phyloP scores from a whole-genome alignment of 305 asterid species.

The Solanum aculeatissimum region DNA sequence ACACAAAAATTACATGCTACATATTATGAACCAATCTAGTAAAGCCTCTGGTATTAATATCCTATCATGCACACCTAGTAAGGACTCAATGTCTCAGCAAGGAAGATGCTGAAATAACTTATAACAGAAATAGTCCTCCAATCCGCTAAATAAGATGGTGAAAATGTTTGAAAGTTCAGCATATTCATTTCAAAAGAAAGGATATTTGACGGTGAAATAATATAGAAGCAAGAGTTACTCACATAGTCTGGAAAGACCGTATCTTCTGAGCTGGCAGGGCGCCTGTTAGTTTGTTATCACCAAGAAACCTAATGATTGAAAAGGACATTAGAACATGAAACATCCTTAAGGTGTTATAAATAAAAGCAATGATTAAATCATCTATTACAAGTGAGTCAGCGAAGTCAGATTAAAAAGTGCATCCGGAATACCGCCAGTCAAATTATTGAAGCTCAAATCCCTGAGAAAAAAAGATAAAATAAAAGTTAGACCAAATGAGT shows the following conservation, averaged over 20 bases:
- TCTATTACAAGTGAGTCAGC: slow-evolving; percentile 44
- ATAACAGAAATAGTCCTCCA: not conserved
- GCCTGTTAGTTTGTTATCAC: slow-evolving; percentile 49
- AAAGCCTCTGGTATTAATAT: not conserved
- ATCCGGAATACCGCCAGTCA: slow-evolving; percentile 47
- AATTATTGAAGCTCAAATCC: slow-evolving; percentile 81
- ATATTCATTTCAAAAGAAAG: not conserved
- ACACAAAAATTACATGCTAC: not conserved
- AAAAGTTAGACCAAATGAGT: not conserved
- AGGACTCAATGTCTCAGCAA: not conserved
- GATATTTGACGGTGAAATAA: not conserved
- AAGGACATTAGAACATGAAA: not conserved
- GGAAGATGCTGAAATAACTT: not conserved
- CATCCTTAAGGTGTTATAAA: not conserved
- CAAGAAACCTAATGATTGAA: slow-evolving; percentile 49
- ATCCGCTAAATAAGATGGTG: not conserved
- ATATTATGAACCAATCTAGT: not conserved
- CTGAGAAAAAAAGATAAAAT: slow-evolving; percentile 24
- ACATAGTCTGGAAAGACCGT: slow-evolving; percentile 36
- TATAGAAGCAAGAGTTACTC: slow-evolving; percentile 4
- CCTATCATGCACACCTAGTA: not conserved
- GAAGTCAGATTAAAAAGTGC: slow-evolving; percentile 35
- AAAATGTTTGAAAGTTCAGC: not conserved
- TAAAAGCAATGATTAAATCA: not conserved
- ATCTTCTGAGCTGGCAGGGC: slow-evolving; percentile 33